A percentile compares a stretch with the other conserved stretches of the same genome.
Evolutionary conservation across 1,139 yeast species (phyloP).

Genomic region (Sugiyamaella japonica): DNA sequence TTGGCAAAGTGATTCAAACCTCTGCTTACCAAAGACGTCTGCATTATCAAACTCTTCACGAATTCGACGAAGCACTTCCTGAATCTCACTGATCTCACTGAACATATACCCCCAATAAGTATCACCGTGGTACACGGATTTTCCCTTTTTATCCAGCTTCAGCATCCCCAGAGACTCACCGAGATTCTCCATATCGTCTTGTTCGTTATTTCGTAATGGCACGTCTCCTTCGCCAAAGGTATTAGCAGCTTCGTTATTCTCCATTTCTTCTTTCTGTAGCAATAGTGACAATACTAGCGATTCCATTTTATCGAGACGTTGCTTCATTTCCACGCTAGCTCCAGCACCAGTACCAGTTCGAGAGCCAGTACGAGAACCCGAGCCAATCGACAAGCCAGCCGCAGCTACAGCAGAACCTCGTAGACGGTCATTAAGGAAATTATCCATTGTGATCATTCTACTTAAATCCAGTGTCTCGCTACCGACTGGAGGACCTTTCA

Average conservation of each 20-base stretch:
- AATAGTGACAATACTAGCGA: slow-evolving; percentile 34
- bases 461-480: slow-evolving; percentile 14
- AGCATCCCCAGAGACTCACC: slow-evolving; percentile 41
- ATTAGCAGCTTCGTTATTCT: slow-evolving; percentile 11
- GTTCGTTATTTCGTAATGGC: neutral
- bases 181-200: slow-evolving; percentile 28
- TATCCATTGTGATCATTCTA: slow-evolving; percentile 22
- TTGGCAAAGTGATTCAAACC: slow-evolving; percentile 20
- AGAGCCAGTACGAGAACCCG: neutral
- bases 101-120: slow-evolving; percentile 42
- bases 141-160: slow-evolving; percentile 39
- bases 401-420: slow-evolving; percentile 12
- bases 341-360: neutral
- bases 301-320: slow-evolving; percentile 38
- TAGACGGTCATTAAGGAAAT: slow-evolving; percentile 14
- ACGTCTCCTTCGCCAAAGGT: slow-evolving; percentile 10
- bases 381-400: neutral
- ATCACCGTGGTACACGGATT: slow-evolving; percentile 41
- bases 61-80: slow-evolving; percentile 25
- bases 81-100: slow-evolving; percentile 37
- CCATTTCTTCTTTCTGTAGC: slow-evolving; percentile 23
- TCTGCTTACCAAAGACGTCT: slow-evolving; percentile 18
- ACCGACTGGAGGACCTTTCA: slow-evolving; percentile 7
- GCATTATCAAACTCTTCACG: slow-evolving; percentile 21
- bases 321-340: slow-evolving; percentile 26